A percentile compares a stretch with the other conserved stretches of the same genome.
phyloP scores from a whole-genome alignment of 345 rosid genomes.

The Raphanus raphanistrum region DNA sequence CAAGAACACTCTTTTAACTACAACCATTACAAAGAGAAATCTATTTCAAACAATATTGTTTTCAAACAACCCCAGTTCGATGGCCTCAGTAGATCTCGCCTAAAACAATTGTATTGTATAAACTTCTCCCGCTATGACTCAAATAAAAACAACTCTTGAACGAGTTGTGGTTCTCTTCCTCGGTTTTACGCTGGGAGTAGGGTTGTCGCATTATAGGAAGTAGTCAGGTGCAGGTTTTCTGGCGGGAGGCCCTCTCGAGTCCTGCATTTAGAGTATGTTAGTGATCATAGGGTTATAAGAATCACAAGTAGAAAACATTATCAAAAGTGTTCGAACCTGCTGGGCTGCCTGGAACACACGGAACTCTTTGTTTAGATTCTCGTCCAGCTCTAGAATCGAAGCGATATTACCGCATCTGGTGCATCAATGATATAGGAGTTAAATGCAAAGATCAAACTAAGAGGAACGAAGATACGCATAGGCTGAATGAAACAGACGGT shows the following conservation, averaged over 20 bases:
- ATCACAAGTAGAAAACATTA: background rate
- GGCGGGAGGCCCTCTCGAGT: slow-evolving; percentile 85
- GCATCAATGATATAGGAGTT: slow-evolving; percentile 18
- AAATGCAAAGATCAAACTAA: slow-evolving; percentile 15
- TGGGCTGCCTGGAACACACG: slow-evolving; percentile 97
- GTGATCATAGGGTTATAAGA: background rate
- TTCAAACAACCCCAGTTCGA: background rate
- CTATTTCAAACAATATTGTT: background rate
- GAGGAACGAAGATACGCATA: background rate
- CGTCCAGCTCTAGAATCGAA: slow-evolving; percentile 89
- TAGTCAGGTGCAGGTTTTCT: slow-evolving; percentile 97
- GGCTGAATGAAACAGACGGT: background rate
- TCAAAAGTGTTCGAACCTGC: slow-evolving; percentile 48
- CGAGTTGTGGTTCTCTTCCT: slow-evolving; percentile 8
- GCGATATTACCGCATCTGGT: slow-evolving; percentile 96
- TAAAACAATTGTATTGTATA: slow-evolving; percentile 8
- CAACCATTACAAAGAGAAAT: slow-evolving; percentile 15
- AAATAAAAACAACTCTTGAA: background rate
- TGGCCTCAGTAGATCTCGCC: slow-evolving; percentile 9
- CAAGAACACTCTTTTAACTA: slow-evolving; percentile 1
- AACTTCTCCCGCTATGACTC: slow-evolving; percentile 14
- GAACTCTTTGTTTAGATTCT: slow-evolving; percentile 71
- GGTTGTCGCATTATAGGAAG: slow-evolving; percentile 56
- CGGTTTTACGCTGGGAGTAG: background rate
- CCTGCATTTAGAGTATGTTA: slow-evolving; percentile 49